A percentile compares a stretch with the other conserved stretches of the same genome.
Conservation (phyloP, 768 basidiomycete species). For the Panaeolus cyanescens region DNA sequence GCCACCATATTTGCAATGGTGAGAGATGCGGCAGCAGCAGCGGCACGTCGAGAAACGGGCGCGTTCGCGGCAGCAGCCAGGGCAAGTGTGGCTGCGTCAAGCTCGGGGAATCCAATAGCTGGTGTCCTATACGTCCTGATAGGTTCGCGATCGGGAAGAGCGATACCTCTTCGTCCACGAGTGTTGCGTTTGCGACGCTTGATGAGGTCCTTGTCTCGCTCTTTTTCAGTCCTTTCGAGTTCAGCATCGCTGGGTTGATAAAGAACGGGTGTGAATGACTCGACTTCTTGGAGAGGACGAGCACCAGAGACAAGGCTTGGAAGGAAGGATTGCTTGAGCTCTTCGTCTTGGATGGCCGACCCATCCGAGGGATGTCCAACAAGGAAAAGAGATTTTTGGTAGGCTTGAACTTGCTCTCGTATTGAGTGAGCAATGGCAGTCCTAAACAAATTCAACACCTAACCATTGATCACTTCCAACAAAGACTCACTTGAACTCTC, state of each 20-base stretch:
- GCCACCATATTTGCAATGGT: constrained; percentile 94
- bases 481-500: constrained; percentile 84
- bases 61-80: constrained; percentile 64
- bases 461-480: neutral
- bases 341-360: constrained; percentile 80
- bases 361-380: constrained; percentile 88
- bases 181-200: constrained; percentile 85
- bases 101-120: constrained; percentile 81
- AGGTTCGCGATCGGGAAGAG: constrained; percentile 91
- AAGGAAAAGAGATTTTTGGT: constrained; percentile 89
- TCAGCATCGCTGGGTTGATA: constrained; percentile 88
- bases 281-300: constrained; percentile 76
- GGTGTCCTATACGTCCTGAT: constrained; percentile 90
- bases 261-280: constrained; percentile 84
- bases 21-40: constrained; percentile 79
- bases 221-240: constrained; percentile 86
- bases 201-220: constrained; percentile 90
- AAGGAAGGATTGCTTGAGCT: constrained; percentile 86
- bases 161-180: constrained; percentile 76
- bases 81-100: constrained; percentile 71
- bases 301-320: constrained; percentile 75
- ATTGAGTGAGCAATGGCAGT: constrained; percentile 96
- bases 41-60: constrained; percentile 77
- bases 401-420: constrained; percentile 90
- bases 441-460: constrained; percentile 39